Conservation (phyloP, 257 asterid genomes). For the Solanum verrucosum region DNA sequence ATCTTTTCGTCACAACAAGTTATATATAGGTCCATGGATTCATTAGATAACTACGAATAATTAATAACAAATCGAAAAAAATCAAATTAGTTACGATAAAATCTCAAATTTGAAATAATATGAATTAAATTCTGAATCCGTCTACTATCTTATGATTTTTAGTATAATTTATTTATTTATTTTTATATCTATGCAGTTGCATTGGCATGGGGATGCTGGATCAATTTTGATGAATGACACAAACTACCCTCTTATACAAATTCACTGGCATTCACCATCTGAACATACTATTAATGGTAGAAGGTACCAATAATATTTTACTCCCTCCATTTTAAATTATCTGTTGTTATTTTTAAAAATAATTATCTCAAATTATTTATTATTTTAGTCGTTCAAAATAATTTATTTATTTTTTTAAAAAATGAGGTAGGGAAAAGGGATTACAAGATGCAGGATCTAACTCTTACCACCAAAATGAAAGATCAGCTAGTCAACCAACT, state of each 20-base stretch:
- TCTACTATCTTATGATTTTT: not conserved
- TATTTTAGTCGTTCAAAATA: not conserved
- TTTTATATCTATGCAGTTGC: slow-evolving; percentile 19
- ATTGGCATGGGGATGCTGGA: slow-evolving; percentile 57
- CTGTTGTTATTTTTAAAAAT: not conserved
- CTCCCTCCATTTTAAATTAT: not conserved
- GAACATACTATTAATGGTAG: slow-evolving; percentile 64
- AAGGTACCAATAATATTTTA: slow-evolving; percentile 12
- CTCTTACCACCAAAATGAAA: no score
- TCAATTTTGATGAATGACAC: slow-evolving; percentile 30
- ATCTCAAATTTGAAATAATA: accelerated
- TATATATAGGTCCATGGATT: not conserved
- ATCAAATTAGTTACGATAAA: not conserved
- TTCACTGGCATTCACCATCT: slow-evolving; percentile 84
- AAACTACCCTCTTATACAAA: slow-evolving; percentile 30
- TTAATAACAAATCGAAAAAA: not conserved
- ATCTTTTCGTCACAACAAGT: no score
- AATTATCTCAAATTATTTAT: not conserved
- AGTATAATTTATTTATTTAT: not conserved
- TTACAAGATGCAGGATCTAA: not conserved
- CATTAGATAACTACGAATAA: no score
- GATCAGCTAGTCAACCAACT: not conserved
- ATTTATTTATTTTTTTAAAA: not conserved
- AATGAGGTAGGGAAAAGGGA: not conserved
- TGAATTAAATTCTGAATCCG: not conserved